Conservation (phyloP, 106 monocot genomes). For the Apostasia shenzhenica region DNA sequence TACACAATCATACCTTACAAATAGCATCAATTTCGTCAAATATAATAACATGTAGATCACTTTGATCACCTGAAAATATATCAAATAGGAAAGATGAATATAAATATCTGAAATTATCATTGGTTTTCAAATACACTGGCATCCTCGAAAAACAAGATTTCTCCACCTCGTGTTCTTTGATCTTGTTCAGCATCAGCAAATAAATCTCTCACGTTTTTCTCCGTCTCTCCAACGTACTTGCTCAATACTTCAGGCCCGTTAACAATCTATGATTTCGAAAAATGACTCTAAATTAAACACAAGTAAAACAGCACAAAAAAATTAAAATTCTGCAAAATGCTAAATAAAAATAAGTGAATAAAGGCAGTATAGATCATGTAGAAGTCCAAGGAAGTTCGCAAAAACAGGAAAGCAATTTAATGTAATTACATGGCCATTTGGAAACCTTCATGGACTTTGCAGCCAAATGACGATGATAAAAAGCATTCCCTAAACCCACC, state of each 20-base stretch:
- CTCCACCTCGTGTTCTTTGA: slow-evolving; percentile 66
- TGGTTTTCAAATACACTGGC: not conserved
- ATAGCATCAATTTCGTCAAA: slow-evolving; percentile 99
- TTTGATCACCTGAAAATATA: slow-evolving; percentile 82
- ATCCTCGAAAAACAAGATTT: not conserved
- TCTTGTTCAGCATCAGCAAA: slow-evolving; percentile 99
- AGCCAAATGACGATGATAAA: not conserved
- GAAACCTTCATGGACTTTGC: not conserved
- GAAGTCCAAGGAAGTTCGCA: not conserved
- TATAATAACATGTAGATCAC: slow-evolving; percentile 96
- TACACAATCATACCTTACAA: slow-evolving; percentile 66
- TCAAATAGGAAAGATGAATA: not conserved
- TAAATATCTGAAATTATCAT: not conserved
- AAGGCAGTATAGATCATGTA: not conserved
- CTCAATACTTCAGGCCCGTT: slow-evolving; percentile 99
- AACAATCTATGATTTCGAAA: slow-evolving; percentile 60
- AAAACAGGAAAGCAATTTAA: not conserved
- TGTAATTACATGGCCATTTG: not conserved
- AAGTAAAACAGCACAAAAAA: not conserved
- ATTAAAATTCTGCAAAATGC: not conserved
- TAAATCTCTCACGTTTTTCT: slow-evolving; percentile 98
- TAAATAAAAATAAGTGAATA: slow-evolving; percentile 1
- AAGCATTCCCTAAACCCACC: not conserved
- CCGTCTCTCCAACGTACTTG: slow-evolving; percentile 98
- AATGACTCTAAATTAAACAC: not conserved